Evolutionary conservation across 2,329 filamentous ascomycete species (phyloP).

Genomic region (Rhynchosporium agropyri): DNA sequence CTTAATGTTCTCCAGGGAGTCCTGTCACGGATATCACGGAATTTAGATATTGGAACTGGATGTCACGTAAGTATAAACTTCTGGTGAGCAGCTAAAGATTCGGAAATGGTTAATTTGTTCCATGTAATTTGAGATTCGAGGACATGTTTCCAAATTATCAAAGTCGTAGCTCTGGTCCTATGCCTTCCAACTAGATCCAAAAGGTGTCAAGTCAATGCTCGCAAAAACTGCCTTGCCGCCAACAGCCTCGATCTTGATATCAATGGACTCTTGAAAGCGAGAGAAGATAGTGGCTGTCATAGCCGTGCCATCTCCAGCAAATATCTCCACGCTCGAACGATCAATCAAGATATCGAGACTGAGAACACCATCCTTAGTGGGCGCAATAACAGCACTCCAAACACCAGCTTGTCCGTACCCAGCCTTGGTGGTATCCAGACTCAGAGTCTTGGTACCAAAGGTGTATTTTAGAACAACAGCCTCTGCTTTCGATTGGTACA

Average conservation of each 20-base stretch:
- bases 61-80: no score
- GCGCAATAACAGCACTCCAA: slow-evolving; percentile 37
- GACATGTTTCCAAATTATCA: background rate
- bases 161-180: background rate
- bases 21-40: no score
- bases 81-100: no score
- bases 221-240: slow-evolving; percentile 12
- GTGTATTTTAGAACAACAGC: slow-evolving; percentile 35
- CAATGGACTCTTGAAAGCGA: slow-evolving; percentile 37
- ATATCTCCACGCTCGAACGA: slow-evolving; percentile 40
- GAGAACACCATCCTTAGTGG: slow-evolving; percentile 30
- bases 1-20: no score
- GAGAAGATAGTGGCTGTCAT: slow-evolving; percentile 39
- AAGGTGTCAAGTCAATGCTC: slow-evolving; percentile 9
- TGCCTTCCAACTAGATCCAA: slow-evolving; percentile 11
- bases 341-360: slow-evolving; percentile 41
- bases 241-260: slow-evolving; percentile 31
- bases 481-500: slow-evolving; percentile 39
- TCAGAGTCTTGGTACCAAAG: slow-evolving; percentile 32
- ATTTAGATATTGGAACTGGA: no score
- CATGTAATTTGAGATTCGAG: no score
- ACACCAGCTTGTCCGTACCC: slow-evolving; percentile 40
- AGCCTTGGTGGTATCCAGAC: slow-evolving; percentile 40
- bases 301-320: slow-evolving; percentile 39
- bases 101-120: no score